Percentiles rank a stretch among this genome's conserved stretches.
These are phyloP conservation scores for Trametes cingulata DNA, from an alignment of 768 basidiomycete species.

Conservation along the genomic window DNA sequence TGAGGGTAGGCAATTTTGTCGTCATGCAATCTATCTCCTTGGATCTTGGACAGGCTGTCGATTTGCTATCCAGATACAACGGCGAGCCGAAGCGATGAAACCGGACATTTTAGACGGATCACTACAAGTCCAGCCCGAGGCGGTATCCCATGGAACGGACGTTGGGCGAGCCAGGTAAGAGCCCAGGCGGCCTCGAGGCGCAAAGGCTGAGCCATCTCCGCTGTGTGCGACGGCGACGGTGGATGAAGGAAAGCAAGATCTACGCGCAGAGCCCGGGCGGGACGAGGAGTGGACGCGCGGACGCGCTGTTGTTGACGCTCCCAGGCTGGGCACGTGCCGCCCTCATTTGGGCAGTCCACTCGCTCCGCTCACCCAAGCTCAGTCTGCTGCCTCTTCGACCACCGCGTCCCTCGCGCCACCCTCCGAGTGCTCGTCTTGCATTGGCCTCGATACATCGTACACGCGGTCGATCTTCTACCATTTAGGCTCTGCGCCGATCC, in stretches of 20 bases:
- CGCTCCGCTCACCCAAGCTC: neutral
- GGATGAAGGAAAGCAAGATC: neutral
- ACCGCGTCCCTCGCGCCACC: neutral
- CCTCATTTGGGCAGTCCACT: neutral
- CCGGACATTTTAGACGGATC: neutral
- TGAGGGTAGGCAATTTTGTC: neutral
- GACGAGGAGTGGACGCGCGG: neutral
- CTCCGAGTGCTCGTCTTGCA: neutral
- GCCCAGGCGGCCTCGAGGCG: neutral
- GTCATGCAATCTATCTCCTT: conserved; percentile 11
- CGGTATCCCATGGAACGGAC: neutral
- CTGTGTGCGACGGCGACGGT: neutral
- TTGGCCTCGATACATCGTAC: neutral
- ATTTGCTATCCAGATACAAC: neutral
- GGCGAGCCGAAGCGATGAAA: neutral
- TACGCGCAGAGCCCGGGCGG: neutral
- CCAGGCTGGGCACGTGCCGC: conserved; percentile 6
- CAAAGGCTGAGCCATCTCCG: neutral
- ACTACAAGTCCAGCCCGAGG: neutral
- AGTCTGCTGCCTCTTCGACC: neutral
- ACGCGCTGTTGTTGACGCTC: conserved; percentile 6
- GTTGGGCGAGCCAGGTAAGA: neutral
- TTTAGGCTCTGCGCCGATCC: neutral
- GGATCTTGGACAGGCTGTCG: neutral
- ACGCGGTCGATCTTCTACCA: neutral